Base-by-base conservation (phyloP, 225 moss, liverwort and hornwort species). In the Rhytidiadelphus loreus region DNA sequence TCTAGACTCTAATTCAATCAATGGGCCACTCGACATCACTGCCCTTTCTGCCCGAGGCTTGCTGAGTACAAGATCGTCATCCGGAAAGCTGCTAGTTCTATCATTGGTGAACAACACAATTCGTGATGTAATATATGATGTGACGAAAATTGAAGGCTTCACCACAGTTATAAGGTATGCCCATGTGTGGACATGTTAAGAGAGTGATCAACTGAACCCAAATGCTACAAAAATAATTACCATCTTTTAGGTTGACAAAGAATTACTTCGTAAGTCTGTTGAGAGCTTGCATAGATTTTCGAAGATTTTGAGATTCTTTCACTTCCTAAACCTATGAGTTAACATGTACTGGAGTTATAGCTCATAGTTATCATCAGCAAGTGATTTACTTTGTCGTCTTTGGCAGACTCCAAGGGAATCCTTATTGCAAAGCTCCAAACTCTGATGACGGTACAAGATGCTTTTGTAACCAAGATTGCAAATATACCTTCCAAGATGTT, bases 391-490 rank as follows among this genome's bases (percentile, higher is more conserved):
- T 17, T 58, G 58, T 33, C 0, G 1, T 5, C 39, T 59, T 75
- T n/a, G 70, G 78, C n/a, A 86, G 86, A 8, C 80, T 91, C 21
- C 71, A 86, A 79, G 86, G 21, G 10, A 91, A 91, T 43, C 91
- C 91, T 23, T 80, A 48, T 23, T 89, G 89, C 80, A 12, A 23
- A 1, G 28, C 15, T 83, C 35, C 83, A 73, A 12, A 58, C 50
- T 52, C 73, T 37, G 83, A 91, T 35, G 91, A 89, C 11, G 89
- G 86, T 18, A 86, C 69, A 11, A 79, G 86, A 86, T 86, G 86
- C 50, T 89, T 89, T 56, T 89, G 91, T 46, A 57, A 53, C 33
- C 83, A 91, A 79, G 43, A 58, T 25, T 89, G 91, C 83, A n/a
- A 48, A 64, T 62, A 83, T 23, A 63, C 80, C 41, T 11, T 4